Evolutionary conservation across 202 grass and related monocot genomes (phyloP), one percentile per base, ranked within the genome.

Genomic region (Thinopyrum obtusiflorum): DNA sequence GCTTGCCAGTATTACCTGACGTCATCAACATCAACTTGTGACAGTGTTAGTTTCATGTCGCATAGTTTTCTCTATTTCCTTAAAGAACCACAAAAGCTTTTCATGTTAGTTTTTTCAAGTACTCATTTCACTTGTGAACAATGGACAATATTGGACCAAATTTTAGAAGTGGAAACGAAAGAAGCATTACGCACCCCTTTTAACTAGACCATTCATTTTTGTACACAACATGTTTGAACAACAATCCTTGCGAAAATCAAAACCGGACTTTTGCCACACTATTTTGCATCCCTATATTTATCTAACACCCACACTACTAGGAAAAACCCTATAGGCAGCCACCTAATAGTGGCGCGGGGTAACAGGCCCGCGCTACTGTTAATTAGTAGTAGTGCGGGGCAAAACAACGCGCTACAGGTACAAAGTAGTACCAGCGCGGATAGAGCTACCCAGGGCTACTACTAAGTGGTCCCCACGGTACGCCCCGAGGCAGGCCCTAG

Each of bases 191-290:
- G 5, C 63, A 66, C 37, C 65, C 73, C 35, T 73, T 74, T 36
- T 25, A 33, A 67, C 59, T 55, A 75, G 70, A 51, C 6, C 37
- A 81, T 64, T 81, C 29, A 72, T 44, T 78, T 71, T 78, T 71
- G 21, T 63, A 24, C 35, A 87, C 75, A 75, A 29, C 75, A 78
- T 64, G 5, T 73, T 72, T 89, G 51, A 76, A 49, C 68, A 87
- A 42, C 76, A 87, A 80, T 40, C 85, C 51, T 84, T 84, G 37
- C 37, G 15, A 57, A 87, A 80, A 83, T 63, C 62, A 85, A 47
- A 80, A 60, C 29, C 32, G 51, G 53, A 67, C 40, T 89, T 85
- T 79, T 64, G 61, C 71, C 75, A 72, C 83, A 80, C 61, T 84
- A 46, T 17, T 78, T 68, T 77, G 61, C 76, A 81, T 80, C 57